phyloP scores from a whole-genome alignment of 2,329 filamentous ascomycete species.

The Scedosporium dehoogii region DNA sequence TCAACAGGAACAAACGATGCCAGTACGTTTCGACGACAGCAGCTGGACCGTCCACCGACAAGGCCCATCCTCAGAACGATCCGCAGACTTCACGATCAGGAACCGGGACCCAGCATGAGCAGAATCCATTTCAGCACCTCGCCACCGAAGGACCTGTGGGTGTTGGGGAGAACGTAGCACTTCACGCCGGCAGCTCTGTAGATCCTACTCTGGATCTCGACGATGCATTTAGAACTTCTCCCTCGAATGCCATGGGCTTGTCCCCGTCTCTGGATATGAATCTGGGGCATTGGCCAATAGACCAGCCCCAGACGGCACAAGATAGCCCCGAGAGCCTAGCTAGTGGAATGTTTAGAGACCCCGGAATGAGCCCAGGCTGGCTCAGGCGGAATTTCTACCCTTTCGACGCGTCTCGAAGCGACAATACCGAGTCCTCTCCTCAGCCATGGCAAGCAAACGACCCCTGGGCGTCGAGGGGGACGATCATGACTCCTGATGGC shows the following conservation, averaged over 20 bases:
- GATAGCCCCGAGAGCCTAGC: background rate
- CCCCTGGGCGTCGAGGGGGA: background rate
- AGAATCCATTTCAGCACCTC: background rate
- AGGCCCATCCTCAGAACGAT: background rate
- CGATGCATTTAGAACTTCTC: background rate
- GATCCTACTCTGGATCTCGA: background rate
- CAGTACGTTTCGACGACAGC: background rate
- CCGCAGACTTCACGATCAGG: background rate
- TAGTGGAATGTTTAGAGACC: background rate
- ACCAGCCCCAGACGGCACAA: background rate
- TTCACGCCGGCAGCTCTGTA: background rate
- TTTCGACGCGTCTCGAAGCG: background rate
- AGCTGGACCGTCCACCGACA: background rate
- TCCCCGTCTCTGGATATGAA: background rate
- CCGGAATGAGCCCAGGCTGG: background rate
- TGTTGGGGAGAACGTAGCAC: background rate
- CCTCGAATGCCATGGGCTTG: background rate
- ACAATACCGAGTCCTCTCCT: background rate
- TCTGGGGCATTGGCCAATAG: background rate
- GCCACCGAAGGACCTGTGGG: background rate
- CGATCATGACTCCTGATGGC: background rate
- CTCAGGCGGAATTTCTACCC: background rate
- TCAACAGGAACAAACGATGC: constrained; percentile 1
- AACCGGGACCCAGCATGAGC: background rate
- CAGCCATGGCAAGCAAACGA: background rate